Evolutionary conservation across 768 basidiomycete species (phyloP).

Genomic region (Xanthoconium purpureum): DNA sequence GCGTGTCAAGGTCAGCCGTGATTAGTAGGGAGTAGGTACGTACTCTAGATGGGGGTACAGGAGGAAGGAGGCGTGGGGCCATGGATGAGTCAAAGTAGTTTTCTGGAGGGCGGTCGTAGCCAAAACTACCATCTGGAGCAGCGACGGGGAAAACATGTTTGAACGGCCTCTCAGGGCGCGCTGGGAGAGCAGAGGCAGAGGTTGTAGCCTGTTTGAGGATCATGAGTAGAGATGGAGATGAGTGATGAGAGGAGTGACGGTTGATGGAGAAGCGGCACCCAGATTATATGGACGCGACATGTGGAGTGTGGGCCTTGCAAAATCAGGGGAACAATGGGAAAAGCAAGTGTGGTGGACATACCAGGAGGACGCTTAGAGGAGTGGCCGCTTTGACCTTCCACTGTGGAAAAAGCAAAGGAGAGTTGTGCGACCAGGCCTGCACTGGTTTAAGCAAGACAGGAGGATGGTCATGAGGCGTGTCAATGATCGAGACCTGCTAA

Average conservation of each 20-base stretch:
- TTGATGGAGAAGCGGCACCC: not conserved
- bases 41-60: conserved; percentile 14
- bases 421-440: not conserved
- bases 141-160: conserved; percentile 10
- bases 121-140: conserved; percentile 13
- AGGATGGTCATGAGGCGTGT: conserved; percentile 7
- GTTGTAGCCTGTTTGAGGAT: conserved; percentile 1
- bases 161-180: conserved; percentile 10
- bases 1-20: not conserved
- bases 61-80: conserved; percentile 15
- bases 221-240: conserved; percentile 13
- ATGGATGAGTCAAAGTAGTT: conserved; percentile 27
- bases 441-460: conserved; percentile 13
- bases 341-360: not conserved
- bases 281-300: conserved; percentile 17
- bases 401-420: not conserved
- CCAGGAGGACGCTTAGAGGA: conserved; percentile 3
- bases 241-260: not conserved
- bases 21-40: not conserved
- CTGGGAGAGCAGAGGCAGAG: conserved; percentile 10
- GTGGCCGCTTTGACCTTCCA: conserved; percentile 12
- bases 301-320: conserved; percentile 22
- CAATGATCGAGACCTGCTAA: not conserved
- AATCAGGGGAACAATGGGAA: conserved; percentile 17
- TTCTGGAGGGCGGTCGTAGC: conserved; percentile 22